Base-by-base conservation (phyloP, 495 filamentous ascomycete species). In the Symbiotaphrina buchneri region DNA sequence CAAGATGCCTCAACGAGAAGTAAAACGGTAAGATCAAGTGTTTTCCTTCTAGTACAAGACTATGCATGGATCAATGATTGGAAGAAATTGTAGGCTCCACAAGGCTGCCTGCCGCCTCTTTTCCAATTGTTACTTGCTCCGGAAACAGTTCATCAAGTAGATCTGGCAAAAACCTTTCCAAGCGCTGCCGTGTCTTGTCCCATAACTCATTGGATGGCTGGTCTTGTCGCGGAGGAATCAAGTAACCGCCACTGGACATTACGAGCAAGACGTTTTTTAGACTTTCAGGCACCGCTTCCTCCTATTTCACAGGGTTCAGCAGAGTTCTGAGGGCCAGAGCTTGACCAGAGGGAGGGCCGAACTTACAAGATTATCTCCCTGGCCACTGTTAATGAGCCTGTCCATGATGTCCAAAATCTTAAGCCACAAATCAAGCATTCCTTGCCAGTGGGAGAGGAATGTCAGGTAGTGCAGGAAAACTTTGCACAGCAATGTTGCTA, bases 191-290 rank as follows among this genome's bases (percentile, higher is more conserved):
- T 6, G 87, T 95, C 50, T 78, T 71, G 5, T 55, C 58, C 75
- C 75, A 82, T 21, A 82, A 47, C 39, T 65, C 59, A 41, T 66
- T 59, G 22, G 68, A 56, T 16, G 53, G 51, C 6, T 60, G 55
- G 22, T 69, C 60, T 44, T 63, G 51, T 38, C 68, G 68, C 4
- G 81, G 74, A 6, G 76, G 64, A 0, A 79, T 71, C 5, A 99
- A 65, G 40, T 80, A 84, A 18, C 79, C 84, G 23, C 73, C 81
- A 45, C 69, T 82, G 2, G 80, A 68, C 87, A 99, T 95, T 40
- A 99, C 85, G 10, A 95, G 61, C 10, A 99, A 59, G 31, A 95
- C 81, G 38, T 99, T 99, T 53, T 95, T 99, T 37, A 99, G 54
- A 41, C 75, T 82, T 47, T 99, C 90, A 3, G 83, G 80, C 3